Percentiles rank a stretch among this genome's conserved stretches.
Evolutionary conservation across 2,329 filamentous ascomycete species (phyloP).

Genomic region (Colletotrichum sp.): DNA sequence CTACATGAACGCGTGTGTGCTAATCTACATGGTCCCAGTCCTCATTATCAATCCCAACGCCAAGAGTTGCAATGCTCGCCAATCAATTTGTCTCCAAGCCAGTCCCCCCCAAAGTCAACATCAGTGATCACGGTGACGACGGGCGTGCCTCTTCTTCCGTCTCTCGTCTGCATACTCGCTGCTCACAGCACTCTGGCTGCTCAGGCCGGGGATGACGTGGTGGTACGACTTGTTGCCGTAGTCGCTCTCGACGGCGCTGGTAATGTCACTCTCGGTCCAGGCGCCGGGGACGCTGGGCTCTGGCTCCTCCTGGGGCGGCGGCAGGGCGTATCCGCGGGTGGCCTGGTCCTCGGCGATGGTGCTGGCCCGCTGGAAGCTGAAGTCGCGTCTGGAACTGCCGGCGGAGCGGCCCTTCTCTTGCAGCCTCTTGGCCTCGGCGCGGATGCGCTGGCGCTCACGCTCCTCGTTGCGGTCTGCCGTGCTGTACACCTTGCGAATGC

Average conservation of each 20-base stretch:
- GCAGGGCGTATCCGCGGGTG: constrained; percentile 22
- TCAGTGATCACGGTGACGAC: constrained; percentile 26
- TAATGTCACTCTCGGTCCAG: constrained; percentile 44
- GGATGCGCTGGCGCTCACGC: constrained; percentile 58
- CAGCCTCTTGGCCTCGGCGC: constrained; percentile 60
- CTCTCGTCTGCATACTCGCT: constrained; percentile 48
- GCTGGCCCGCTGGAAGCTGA: constrained; percentile 55
- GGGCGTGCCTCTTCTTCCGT: constrained; percentile 41
- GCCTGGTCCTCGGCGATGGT: constrained; percentile 32
- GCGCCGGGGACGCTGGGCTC: constrained; percentile 34
- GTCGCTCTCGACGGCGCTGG: constrained; percentile 43
- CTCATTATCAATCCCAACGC: constrained; percentile 6
- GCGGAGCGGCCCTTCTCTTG: constrained; percentile 54
- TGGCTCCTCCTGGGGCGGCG: constrained; percentile 23
- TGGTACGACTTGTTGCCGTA: constrained; percentile 62
- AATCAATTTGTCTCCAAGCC: neutral
- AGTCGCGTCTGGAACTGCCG: constrained; percentile 46
- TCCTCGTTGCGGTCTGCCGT: constrained; percentile 57
- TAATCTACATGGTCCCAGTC: constrained; percentile 6
- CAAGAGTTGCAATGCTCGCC: neutral
- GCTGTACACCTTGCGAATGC: constrained; percentile 67
- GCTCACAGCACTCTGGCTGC: constrained; percentile 32
- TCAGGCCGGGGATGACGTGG: constrained; percentile 58
- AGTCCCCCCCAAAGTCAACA: neutral
- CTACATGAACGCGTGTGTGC: neutral